Evolutionary conservation across 805 yeast species (phyloP).

Genomic region (Naumovozyma baii): DNA sequence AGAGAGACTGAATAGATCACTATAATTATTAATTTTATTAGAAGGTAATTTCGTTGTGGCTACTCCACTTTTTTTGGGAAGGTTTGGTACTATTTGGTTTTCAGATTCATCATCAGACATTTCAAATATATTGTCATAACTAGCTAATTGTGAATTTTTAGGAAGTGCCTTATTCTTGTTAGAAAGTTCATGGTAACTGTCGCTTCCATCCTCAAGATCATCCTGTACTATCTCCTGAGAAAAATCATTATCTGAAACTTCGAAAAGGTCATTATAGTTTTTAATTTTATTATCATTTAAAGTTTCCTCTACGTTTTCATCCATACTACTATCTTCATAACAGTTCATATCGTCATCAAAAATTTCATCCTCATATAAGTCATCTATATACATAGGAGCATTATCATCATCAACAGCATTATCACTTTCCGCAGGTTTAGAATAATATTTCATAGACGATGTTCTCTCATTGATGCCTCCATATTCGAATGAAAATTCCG

Average conservation of each 20-base stretch:
- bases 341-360: conserved; percentile 36
- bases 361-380: conserved; percentile 33
- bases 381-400: conserved; percentile 30
- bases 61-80: neutral
- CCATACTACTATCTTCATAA: conserved; percentile 22
- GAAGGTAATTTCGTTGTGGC: neutral
- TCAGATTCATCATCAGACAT: no score
- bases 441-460: conserved; percentile 44
- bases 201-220: neutral
- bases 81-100: neutral
- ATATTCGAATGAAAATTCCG: conserved; percentile 42
- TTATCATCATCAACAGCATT: conserved; percentile 11
- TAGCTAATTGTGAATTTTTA: no score
- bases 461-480: conserved; percentile 40
- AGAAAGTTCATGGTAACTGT: no score
- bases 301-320: conserved; percentile 14
- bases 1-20: conserved; percentile 19
- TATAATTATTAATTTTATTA: conserved; percentile 9
- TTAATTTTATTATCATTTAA: conserved; percentile 3
- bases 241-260: conserved; percentile 14
- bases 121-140: no score
- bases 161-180: no score
- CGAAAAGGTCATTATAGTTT: conserved; percentile 20
- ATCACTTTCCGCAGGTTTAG: conserved; percentile 20
- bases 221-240: neutral